Base-by-base conservation (phyloP, 176 grass and related monocot species). In the Ensete ventricosum region DNA sequence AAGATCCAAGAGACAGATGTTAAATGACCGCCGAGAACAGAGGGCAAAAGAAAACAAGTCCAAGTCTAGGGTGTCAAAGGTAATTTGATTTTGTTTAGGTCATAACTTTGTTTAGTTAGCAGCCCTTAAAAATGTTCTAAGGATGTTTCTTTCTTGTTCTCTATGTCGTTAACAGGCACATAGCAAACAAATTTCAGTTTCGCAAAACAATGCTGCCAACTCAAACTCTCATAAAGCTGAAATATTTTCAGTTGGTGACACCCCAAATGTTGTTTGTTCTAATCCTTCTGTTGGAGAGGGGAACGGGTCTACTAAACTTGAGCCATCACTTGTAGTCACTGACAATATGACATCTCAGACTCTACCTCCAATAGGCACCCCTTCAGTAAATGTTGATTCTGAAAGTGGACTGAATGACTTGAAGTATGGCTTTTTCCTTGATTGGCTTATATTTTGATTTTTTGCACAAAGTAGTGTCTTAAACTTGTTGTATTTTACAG, bases 31-130 rank as follows among this genome's bases (percentile, higher is more conserved):
- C 50, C 84, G 88, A 83, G 95, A 94, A 64, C 88, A 86, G 83
- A 93, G 88, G 81, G 95, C 93, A 77, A 98, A 88, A 84, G 95
- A 98, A 87, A 93, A 85, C 81, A 98, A 81, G 85, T 88, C 88
- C 43, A 98, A 85, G 77, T 79, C 88, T 57, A 89, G 84, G 77
- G 89, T 86, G 69, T 54, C 81, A 78, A 98, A 98, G 95, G 95
- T 98, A 79, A 65, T 14, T 69, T 52, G 53, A 21, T 26, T 74
- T 76, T 17, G 11, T 69, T 73, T 10, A 69, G 54, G 19, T 76
- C 75, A 78, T 78, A 64, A 21, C 50, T 64, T 78, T 85, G 22
- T 14, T 75, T 23, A 9, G 50, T 50, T 72, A 53, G 23, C 63
- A 21, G 48, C 73, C 70, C 29, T 71, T 59, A n/a, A 5, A 70